Base-by-base conservation (phyloP, 257 asterid species). In the Oldenlandia corymbosa region DNA sequence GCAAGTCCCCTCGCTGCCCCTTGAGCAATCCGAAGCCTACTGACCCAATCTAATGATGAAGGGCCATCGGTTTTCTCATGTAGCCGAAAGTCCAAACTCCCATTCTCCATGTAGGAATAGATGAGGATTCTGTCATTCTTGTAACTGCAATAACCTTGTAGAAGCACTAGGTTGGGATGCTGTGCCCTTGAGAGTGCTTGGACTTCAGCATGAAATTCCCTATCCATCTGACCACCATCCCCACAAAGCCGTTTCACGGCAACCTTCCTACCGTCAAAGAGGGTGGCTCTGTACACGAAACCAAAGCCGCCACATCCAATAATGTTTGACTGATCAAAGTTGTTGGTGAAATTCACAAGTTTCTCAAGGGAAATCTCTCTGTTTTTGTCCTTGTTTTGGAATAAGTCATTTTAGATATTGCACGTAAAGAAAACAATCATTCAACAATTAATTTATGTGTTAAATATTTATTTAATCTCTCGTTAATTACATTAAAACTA, bases 1-100 rank as follows among this genome's bases (percentile, higher is more conserved):
- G 91, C 84, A 1, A 90, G 95, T 28, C 92, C 97, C 71, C 82
- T 67, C 6, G 90, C 88, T 6, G 94, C 80, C 18, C 97, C 95
- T 52, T 60, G 78, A 21, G 94, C 91, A 5, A 90, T 83, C 65
- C 43, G 66, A 54, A 83, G 85, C 79, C 97, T 75, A 17, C 56
- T 71, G 37, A 76, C 78, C 97, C 97, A 90, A 63, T 83, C 86
- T 65, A 90, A 68, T 0, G 72, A 78, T 42, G 88, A 52, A 6
- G 60, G 60, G 27, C 60, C 60, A 54, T 54, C 60, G 1, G 4
- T 13, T n/a, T 54, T 54, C 30, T 54, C 60, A 16, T 54, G 60
- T 1, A 54, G 60, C 60, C 60, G 30, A 54, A 27, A 54, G 34
- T 54, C 60, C 57, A 90, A 87, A 71, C 97, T 90, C 0, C 95